These are phyloP conservation scores for Aspergillus calidoustus DNA, from an alignment of 2,329 filamentous ascomycete species.

Conservation along the genomic window DNA sequence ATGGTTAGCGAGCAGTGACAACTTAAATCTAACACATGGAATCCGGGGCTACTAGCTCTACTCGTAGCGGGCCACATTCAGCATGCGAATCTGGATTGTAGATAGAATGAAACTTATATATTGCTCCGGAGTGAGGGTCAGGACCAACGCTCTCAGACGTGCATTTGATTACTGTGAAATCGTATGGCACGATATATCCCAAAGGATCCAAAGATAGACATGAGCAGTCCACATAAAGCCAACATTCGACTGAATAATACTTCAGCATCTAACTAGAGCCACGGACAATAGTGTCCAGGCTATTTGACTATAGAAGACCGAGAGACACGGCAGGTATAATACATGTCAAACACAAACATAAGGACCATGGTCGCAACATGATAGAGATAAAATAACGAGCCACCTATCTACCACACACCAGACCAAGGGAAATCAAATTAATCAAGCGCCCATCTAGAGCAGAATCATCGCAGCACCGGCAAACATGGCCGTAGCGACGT, in stretches of 20 bases:
- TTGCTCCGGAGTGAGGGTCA: too few relatives aligned
- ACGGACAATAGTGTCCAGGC: not conserved
- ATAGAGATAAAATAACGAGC: not conserved
- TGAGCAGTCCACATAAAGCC: too few relatives aligned
- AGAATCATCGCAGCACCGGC: conserved; percentile 50
- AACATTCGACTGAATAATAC: not conserved
- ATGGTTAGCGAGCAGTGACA: too few relatives aligned
- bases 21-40: too few relatives aligned
- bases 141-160: too few relatives aligned
- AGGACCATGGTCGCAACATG: not conserved
- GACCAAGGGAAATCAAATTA: not conserved
- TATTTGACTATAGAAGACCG: not conserved
- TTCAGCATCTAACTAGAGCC: not conserved
- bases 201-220: too few relatives aligned
- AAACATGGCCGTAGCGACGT: conserved; percentile 42
- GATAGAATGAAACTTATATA: too few relatives aligned
- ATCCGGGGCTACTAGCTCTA: too few relatives aligned
- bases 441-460: conserved; percentile 34
- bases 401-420: not conserved
- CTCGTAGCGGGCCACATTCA: too few relatives aligned
- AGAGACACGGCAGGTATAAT: not conserved
- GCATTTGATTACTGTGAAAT: too few relatives aligned
- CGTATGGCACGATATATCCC: too few relatives aligned
- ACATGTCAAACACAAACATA: not conserved
- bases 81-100: too few relatives aligned